Base-by-base conservation (phyloP, 208 protist species). In the Acanthamoeba lenticulata region DNA sequence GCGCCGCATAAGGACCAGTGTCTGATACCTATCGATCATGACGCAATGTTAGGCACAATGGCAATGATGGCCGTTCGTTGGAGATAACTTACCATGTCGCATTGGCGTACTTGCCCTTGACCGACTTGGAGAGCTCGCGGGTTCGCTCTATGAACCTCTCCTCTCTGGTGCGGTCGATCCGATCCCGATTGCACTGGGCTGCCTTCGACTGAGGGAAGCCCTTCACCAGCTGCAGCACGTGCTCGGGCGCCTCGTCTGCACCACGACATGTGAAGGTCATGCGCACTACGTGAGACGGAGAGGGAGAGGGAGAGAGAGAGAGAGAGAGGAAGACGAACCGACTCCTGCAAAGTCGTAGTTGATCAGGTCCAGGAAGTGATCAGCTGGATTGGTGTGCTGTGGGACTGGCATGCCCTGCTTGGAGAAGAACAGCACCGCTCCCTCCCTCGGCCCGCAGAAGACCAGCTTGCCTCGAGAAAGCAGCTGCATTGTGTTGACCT, bases 351-450 rank as follows among this genome's bases (percentile, higher is more conserved):
- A 92, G 86, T 77, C 57, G 49, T 92, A 92, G 60, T 92, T 77
- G 52, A 92, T 92, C 4, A 92, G n/a, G 36, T 92, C 86, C n/a
- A 92, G 42, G 52, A 92, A 86, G 40, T 86, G 45, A 13, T 86
- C 77, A 32, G 77, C 77, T n/a, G 77, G 77, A 21, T 86, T 86
- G 40, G 45, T 55, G 77, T 86, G 77, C 42, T 55, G 38, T 11
- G 24, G n/a, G 0, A 86, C 77, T 19, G 9, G 9, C 77, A 86
- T 57, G 4, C 77, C 77, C 45, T 86, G 77, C 38, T 55, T 86
- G 34, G 77, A 9, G 45, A 86, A 86, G 45, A 86, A 86, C 9
- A 55, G 77, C 2, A 86, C 6, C 45, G 77, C 38, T 49, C 45
- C 77, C 42, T 86, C 77, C 19, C 42, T 44, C 11, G 77, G 77